These are phyloP conservation scores for Perkinsus olseni DNA, from an alignment of 169 alveolate species.

Conservation along the genomic window DNA sequence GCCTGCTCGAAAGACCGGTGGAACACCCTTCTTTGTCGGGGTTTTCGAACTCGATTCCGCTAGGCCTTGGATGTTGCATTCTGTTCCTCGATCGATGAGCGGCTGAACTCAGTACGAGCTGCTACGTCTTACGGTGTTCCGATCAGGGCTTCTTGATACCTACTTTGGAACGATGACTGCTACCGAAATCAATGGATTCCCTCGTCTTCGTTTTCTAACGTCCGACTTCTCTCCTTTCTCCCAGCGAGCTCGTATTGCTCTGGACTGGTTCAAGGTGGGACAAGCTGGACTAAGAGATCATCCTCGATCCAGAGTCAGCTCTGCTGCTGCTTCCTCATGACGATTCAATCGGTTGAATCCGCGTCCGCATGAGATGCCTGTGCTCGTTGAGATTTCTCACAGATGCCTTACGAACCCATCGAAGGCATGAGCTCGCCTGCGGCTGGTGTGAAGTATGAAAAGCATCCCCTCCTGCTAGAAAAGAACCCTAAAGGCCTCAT, in stretches of 20 bases:
- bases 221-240: background rate
- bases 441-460: background rate
- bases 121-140: too few relatives aligned
- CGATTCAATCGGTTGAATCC: too few relatives aligned
- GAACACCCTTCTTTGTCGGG: too few relatives aligned
- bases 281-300: too few relatives aligned
- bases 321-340: too few relatives aligned
- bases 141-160: background rate
- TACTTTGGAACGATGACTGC: background rate
- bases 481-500: background rate
- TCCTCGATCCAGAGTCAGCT: too few relatives aligned
- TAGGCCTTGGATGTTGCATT: too few relatives aligned
- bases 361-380: too few relatives aligned
- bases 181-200: background rate
- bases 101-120: too few relatives aligned
- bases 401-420: background rate
- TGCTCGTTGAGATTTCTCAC: background rate
- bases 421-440: background rate
- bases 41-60: too few relatives aligned
- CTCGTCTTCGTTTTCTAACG: background rate
- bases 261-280: background rate
- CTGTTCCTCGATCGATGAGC: too few relatives aligned
- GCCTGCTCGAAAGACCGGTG: too few relatives aligned
- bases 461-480: background rate
- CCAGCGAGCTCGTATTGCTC: background rate